phyloP scores from a whole-genome alignment of 2,329 filamentous ascomycete species.

The Aspergillaceae sp. region DNA sequence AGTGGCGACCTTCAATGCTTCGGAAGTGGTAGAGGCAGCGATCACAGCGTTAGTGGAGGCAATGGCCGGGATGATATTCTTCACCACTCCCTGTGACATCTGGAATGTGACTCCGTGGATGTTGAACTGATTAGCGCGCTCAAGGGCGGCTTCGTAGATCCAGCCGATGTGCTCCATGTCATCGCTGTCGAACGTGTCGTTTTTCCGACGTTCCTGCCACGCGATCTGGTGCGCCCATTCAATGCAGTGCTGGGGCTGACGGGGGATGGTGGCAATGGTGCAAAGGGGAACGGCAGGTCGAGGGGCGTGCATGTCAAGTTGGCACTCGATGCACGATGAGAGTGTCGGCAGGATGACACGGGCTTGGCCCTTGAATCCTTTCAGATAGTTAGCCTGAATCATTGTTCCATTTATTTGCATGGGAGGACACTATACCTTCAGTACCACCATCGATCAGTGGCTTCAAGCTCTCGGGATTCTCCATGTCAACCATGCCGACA shows the following conservation, averaged over 20 bases:
- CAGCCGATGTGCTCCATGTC: constrained; percentile 96
- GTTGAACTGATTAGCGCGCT: constrained; percentile 76
- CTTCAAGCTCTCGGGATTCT: constrained; percentile 77
- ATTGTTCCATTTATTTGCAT: not conserved
- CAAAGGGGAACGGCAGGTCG: constrained; percentile 92
- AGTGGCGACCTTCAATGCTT: constrained; percentile 89
- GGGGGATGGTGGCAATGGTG: constrained; percentile 89
- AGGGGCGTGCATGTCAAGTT: constrained; percentile 97
- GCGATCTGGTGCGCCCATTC: constrained; percentile 99
- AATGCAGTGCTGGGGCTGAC: constrained; percentile 95
- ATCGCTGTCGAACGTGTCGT: constrained; percentile 83
- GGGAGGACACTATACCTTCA: constrained; percentile 50
- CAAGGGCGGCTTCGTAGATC: constrained; percentile 78
- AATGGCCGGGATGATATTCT: constrained; percentile 98
- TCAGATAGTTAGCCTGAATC: not conserved
- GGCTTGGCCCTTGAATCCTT: constrained; percentile 91
- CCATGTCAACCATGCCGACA: constrained; percentile 77
- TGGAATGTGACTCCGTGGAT: constrained; percentile 91
- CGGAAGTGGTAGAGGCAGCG: constrained; percentile 90
- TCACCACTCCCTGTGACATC: constrained; percentile 93
- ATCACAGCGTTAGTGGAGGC: constrained; percentile 96
- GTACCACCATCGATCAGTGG: constrained; percentile 94
- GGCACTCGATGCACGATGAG: constrained; percentile 95
- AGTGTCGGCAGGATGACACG: constrained; percentile 86
- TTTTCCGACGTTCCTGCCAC: constrained; percentile 81